Conservation (phyloP, 2,329 filamentous ascomycete genomes). For the Fusarium lateritium region DNA sequence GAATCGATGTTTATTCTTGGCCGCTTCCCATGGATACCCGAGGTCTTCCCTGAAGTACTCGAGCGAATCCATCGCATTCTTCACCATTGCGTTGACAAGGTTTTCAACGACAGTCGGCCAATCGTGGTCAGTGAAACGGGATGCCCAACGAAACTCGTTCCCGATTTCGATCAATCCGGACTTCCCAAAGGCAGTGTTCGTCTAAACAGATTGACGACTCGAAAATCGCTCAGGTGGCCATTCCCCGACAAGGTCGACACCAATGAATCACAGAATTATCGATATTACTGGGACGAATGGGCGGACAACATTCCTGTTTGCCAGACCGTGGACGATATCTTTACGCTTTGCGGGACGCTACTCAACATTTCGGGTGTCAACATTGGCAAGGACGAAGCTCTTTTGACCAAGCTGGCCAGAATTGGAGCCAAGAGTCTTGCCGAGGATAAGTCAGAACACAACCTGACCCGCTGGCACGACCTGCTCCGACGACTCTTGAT, state of each 20-base stretch:
- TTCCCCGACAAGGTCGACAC: slow-evolving; percentile 83
- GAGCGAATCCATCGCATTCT: slow-evolving; percentile 88
- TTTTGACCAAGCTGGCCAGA: slow-evolving; percentile 86
- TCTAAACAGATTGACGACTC: slow-evolving; percentile 70
- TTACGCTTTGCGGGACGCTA: slow-evolving; percentile 86
- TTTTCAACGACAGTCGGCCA: slow-evolving; percentile 68
- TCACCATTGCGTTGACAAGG: slow-evolving; percentile 83
- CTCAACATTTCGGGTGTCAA: slow-evolving; percentile 89
- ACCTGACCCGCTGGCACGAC: slow-evolving; percentile 85
- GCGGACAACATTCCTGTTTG: slow-evolving; percentile 92
- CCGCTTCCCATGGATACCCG: slow-evolving; percentile 91
- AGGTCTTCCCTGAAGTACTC: slow-evolving; percentile 85
- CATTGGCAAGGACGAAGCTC: slow-evolving; percentile 84
- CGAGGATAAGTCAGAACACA: slow-evolving; percentile 78
- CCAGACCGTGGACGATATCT: slow-evolving; percentile 90
- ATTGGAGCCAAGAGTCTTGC: slow-evolving; percentile 85
- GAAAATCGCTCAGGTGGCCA: slow-evolving; percentile 84
- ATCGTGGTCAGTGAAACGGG: slow-evolving; percentile 49
- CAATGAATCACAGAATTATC: slow-evolving; percentile 83
- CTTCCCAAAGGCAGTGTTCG: slow-evolving; percentile 79
- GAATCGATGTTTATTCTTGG: slow-evolving; percentile 94
- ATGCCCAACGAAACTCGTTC: slow-evolving; percentile 62
- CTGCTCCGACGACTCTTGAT: slow-evolving; percentile 88
- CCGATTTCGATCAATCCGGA: slow-evolving; percentile 74
- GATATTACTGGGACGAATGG: slow-evolving; percentile 99